A percentile compares a stretch with the other conserved stretches of the same genome.
These are phyloP conservation scores for Quillaja saponaria DNA, from an alignment of 306 rosid genomes.

Conservation along the genomic window DNA sequence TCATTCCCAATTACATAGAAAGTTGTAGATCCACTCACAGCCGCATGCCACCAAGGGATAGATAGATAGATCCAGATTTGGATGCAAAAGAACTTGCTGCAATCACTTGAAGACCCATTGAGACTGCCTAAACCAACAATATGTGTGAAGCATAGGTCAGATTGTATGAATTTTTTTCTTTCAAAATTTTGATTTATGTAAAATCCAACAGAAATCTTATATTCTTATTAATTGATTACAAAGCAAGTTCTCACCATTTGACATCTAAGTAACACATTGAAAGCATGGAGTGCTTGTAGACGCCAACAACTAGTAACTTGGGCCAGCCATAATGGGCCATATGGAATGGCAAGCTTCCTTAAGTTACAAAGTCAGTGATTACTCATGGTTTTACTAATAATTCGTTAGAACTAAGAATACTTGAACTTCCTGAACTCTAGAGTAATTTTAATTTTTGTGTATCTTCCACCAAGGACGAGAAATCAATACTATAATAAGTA, in stretches of 20 bases:
- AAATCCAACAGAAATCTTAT: constrained; percentile 18
- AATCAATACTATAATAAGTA: too few species aligned
- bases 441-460: neutral
- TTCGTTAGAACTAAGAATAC: neutral
- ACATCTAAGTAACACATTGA: too few species aligned
- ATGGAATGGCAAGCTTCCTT: too few species aligned
- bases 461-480: too few species aligned
- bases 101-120: constrained; percentile 67
- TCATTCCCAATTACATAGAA: neutral
- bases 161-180: constrained; percentile 9
- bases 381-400: neutral
- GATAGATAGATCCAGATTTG: constrained; percentile 53
- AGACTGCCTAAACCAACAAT: constrained; percentile 55
- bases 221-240: too few species aligned
- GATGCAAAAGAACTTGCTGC: constrained; percentile 63
- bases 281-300: too few species aligned
- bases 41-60: constrained; percentile 81
- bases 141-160: constrained; percentile 18
- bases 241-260: too few species aligned
- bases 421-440: neutral
- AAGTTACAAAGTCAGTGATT: too few species aligned
- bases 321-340: too few species aligned
- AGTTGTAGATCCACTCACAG: constrained; percentile 56
- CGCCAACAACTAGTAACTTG: too few species aligned
- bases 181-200: neutral